Base-by-base conservation (phyloP, 192 early-diverging fungal species). In the Nowakowskiella sp. region DNA sequence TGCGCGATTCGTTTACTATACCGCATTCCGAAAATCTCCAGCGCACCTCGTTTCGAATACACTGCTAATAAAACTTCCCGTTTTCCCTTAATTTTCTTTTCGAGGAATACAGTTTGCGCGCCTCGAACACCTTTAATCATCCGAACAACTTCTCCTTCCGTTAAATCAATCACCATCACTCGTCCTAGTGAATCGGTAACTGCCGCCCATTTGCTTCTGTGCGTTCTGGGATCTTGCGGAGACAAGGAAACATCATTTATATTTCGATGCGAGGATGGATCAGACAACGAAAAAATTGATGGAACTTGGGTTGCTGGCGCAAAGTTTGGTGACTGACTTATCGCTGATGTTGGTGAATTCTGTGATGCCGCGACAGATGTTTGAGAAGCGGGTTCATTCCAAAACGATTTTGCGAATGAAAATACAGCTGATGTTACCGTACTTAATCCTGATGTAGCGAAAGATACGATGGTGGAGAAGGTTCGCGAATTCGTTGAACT, bases 91-190 rank as follows among this genome's bases (percentile, higher is more conserved):
- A 1, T 2, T 29, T 48, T 44, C 34, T 1, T 32, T 46, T 44
- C 27, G 42, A 13, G 43, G 31, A 28, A 88, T 0, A 79, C 85
- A 49, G 78, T 74, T n/a, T 76, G 65, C 3, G 84, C 85, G 22
- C 81, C 82, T 32, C 86, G 63, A 26, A 82, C 58, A 7, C 86
- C 86, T 55, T 88, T 88, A 73, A 72, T 84, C 64, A 88, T 82
- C 9, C 78, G 62, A 21, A 84, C 64, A 21, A 87, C 78, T 34
- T 81, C 70, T n/a, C 74, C 77, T 24, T 74, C 70, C 16, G 73
- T 71, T 6, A 82, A 26, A 55, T 87, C 84, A 23, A 85, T 61
- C 32, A 88, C 39, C 24, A 84, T 68, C 0, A 87, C 82, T 16
- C 86, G 74, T 6, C 86, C 86, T 0, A 86, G 56, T 1, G 65